Evolutionary conservation across 1,284 basidiomycete genomes (phyloP).

Genomic region (Peniophora sp.): DNA sequence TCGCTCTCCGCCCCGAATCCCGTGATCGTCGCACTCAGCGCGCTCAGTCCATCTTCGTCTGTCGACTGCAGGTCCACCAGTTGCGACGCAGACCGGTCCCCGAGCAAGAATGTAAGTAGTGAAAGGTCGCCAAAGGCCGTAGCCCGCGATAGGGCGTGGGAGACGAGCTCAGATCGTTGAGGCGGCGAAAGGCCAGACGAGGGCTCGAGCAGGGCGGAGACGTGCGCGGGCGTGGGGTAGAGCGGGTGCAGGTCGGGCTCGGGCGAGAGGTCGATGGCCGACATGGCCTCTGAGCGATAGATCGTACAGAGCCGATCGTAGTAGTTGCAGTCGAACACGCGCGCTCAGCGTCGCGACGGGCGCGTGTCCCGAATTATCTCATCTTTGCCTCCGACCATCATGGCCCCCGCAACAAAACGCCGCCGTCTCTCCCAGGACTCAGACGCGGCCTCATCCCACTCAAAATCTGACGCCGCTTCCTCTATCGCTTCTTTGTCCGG

Average conservation of each 20-base stretch:
- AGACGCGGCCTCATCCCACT: conserved; percentile 13
- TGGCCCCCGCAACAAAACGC: conserved; percentile 20
- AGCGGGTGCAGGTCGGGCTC: conserved; percentile 73
- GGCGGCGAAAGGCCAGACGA: conserved; percentile 57
- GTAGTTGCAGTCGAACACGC: too few relatives aligned
- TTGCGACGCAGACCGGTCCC: conserved; percentile 61
- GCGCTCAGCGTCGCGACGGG: background rate
- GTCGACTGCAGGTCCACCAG: conserved; percentile 59
- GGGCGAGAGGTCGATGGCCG: conserved; percentile 44
- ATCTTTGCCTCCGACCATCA: conserved; percentile 5
- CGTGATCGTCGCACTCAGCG: conserved; percentile 75
- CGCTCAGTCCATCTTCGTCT: conserved; percentile 79
- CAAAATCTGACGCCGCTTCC: conserved; percentile 3
- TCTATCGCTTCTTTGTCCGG: conserved; percentile 1
- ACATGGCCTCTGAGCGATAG: conserved; percentile 4
- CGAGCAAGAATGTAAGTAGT: conserved; percentile 63
- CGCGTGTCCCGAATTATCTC: background rate
- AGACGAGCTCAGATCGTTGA: conserved; percentile 60
- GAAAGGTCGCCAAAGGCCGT: conserved; percentile 69
- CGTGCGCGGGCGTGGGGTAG: conserved; percentile 59
- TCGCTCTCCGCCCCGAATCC: conserved; percentile 80
- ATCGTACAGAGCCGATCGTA: background rate
- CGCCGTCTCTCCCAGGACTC: conserved; percentile 12
- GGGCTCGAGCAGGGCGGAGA: conserved; percentile 54
- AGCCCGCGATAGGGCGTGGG: conserved; percentile 64